Conservation (phyloP, 768 basidiomycete species). For the Daedaleopsis nitida region DNA sequence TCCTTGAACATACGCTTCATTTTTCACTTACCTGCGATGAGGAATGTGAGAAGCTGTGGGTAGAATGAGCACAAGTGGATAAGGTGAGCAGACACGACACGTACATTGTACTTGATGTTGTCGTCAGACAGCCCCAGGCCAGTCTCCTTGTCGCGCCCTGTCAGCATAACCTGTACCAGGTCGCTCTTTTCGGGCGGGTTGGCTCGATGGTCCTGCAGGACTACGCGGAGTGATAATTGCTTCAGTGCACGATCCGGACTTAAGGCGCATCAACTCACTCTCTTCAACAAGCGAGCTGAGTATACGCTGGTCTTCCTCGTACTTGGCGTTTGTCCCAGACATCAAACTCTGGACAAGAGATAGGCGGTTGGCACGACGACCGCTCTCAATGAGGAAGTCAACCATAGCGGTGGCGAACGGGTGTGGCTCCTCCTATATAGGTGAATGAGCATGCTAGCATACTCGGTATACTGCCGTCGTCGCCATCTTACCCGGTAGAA, state of each 20-base stretch:
- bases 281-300: slow-evolving; percentile 42
- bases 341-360: slow-evolving; percentile 38
- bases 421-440: slow-evolving; percentile 35
- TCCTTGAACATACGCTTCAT: too few species aligned
- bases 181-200: slow-evolving; percentile 44
- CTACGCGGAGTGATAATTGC: slow-evolving; percentile 20
- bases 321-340: slow-evolving; percentile 38
- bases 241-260: too few species aligned
- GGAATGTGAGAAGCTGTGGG: slow-evolving; percentile 46
- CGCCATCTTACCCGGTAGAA: slow-evolving; percentile 39
- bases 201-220: slow-evolving; percentile 40
- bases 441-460: neutral
- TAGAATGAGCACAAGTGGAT: neutral
- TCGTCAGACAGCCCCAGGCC: slow-evolving; percentile 42
- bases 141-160: slow-evolving; percentile 45
- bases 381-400: slow-evolving; percentile 43
- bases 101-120: slow-evolving; percentile 44
- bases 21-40: slow-evolving; percentile 42
- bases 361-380: slow-evolving; percentile 37
- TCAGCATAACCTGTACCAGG: slow-evolving; percentile 46
- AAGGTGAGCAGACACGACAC: slow-evolving; percentile 1
- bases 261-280: slow-evolving; percentile 31
- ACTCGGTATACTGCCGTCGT: too few species aligned
- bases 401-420: slow-evolving; percentile 43
- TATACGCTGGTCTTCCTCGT: slow-evolving; percentile 41